Conservation (phyloP, 2,329 filamentous ascomycete species). For the Aspergillus sp. region DNA sequence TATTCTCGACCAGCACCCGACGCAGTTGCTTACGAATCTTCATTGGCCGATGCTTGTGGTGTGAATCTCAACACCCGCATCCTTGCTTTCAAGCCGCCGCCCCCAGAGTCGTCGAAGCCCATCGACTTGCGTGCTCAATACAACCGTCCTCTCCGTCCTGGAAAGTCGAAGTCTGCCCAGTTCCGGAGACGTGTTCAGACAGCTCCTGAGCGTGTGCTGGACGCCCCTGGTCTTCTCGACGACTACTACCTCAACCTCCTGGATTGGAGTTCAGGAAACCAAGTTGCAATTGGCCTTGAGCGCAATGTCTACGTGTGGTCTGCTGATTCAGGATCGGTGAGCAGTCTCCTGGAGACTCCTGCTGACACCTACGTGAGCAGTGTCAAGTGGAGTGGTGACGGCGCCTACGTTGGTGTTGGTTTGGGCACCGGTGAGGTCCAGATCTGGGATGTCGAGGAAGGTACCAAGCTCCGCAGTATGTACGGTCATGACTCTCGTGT, state of each 20-base stretch:
- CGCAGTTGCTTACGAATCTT: constrained; percentile 85
- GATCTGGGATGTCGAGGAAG: constrained; percentile 98
- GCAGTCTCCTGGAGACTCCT: constrained; percentile 79
- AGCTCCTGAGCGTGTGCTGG: constrained; percentile 90
- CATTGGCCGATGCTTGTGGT: constrained; percentile 83
- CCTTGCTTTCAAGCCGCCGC: constrained; percentile 93
- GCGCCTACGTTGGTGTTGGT: constrained; percentile 91
- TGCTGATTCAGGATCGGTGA: constrained; percentile 85
- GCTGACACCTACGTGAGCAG: constrained; percentile 95
- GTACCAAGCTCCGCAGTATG: constrained; percentile 96
- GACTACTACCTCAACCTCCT: constrained; percentile 99
- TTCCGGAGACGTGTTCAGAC: constrained; percentile 89
- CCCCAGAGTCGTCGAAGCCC: constrained; percentile 97
- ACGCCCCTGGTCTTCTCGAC: constrained; percentile 91
- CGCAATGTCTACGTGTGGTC: constrained; percentile 99
- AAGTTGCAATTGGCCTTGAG: constrained; percentile 95
- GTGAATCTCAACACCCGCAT: constrained; percentile 93
- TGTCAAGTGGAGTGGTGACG: constrained; percentile 97
- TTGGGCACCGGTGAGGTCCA: constrained; percentile 94
- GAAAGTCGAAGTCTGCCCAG: constrained; percentile 70
- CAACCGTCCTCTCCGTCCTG: constrained; percentile 86
- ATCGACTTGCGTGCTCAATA: constrained; percentile 97
- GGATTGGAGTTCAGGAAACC: constrained; percentile 97
- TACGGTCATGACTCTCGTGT: constrained; percentile 94
- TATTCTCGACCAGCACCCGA: constrained; percentile 80